Base-by-base conservation (phyloP, 2,329 filamentous ascomycete species). In the Fusarium sp. region DNA sequence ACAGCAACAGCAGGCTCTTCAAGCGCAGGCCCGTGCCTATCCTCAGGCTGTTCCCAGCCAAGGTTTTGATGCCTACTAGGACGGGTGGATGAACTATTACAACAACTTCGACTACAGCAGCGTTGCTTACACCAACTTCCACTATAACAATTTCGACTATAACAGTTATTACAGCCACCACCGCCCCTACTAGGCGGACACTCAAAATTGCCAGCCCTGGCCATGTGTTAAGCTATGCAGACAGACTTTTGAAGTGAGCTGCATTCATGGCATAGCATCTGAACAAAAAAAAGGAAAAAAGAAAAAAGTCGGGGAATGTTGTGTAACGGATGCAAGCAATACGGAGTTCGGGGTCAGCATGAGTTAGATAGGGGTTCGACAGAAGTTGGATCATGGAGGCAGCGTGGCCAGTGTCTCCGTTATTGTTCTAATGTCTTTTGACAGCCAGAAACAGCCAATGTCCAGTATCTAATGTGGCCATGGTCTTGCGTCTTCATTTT, bases 1-100 rank as follows among this genome's bases (percentile, higher is more conserved):
- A 28, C 76, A 80, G 39, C 77, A 78, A 37, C 74, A 79, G 37
- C 77, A 83, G 60, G 77, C 78, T 34, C 73, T 84, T 68, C 83
- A 85, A 65, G 78, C 82, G 13, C 83, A 85, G 61, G 77, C 79
- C 53, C 80, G 79, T 53, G 77, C 71, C 34, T 84, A 84, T 60
- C 77, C 80, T 36, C 82, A 81, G 55, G 69, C 78, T 27, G 78
- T 82, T 46, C 81, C 82, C 2, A 75, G 80, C 11, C 83, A 83
- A 65, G 73, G 71, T 31, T 82, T 79, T 53, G 79, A 81, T 34
- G 73, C 75, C 47, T 82, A 81, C 65, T 81, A 79, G 71, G 40
- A 34, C n/a, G 37, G 52, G 23, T 30, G 40, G 34, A 41, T 43
- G 18, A 50, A 23, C 51, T 15, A 15, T 46, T 40, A 13, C 23